Conservation (phyloP, 2,329 filamentous ascomycete genomes). For the Apiospora malaysiana region DNA sequence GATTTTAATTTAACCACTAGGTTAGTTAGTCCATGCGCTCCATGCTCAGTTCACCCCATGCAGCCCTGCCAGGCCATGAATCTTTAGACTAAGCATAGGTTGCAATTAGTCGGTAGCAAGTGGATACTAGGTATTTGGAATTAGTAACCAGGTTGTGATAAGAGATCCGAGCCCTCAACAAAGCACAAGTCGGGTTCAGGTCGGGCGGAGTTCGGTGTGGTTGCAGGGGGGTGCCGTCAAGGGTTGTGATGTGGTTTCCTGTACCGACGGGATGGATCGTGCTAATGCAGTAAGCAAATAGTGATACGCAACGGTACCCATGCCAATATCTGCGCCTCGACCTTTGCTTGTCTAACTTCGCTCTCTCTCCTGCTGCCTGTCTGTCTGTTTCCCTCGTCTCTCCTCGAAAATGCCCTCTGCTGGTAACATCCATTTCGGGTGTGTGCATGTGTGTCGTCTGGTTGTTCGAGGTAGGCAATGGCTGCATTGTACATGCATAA, state of each 20-base stretch:
- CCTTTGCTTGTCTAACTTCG: not conserved
- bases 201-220: conserved; percentile 3
- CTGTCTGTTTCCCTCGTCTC: not conserved
- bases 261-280: conserved; percentile 16
- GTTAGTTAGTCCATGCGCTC: too few species aligned
- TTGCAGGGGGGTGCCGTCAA: not conserved
- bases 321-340: conserved; percentile 5
- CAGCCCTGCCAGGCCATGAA: not conserved
- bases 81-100: not conserved
- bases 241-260: not conserved
- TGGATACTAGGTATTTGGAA: not conserved
- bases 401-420: not conserved
- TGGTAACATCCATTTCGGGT: not conserved
- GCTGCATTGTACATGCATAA: not conserved
- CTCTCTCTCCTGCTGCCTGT: not conserved
- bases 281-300: conserved; percentile 13
- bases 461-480: not conserved
- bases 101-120: not conserved
- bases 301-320: conserved; percentile 8
- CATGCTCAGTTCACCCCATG: not conserved
- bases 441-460: not conserved
- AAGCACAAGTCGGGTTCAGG: not conserved
- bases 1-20: not conserved
- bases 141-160: not conserved
- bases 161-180: not conserved